Evolutionary conservation across 805 yeast genomes (phyloP), one percentile per base, ranked within the genome.

Genomic region (Yamadazyma phyllophila): DNA sequence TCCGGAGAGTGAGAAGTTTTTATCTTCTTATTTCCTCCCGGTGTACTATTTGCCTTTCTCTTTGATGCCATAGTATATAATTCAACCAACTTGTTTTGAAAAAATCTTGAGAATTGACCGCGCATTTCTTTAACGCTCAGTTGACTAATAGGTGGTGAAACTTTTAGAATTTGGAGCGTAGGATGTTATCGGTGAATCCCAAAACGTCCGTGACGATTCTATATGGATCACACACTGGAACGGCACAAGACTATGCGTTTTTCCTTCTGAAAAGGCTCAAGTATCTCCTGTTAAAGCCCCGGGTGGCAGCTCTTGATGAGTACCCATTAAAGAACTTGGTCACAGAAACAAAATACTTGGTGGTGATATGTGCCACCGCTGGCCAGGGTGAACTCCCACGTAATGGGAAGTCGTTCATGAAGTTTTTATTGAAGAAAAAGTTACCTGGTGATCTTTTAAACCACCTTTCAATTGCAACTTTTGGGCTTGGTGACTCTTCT

Each of bases 331-430:
- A 73, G 52, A 71, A 71, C 45, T 65, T 88, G 41, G 66, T 78
- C 4, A 71, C 80, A 3, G 64, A 67, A 9, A 74, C 81, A 12
- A 56, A 66, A 6, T 63, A 65, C 26, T 68, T 80, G 43, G 69
- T 83, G 16, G 72, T 84, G 0, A 61, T 92, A 2, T 86, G 95
- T 60, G 83, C 97, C 1, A 92, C 99, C 0, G 85, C 96, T 1
- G 98, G 99, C 7, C 97, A 92, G 63, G 99, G 99, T 24, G 96
- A 86, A 50, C 64, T 92, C 29, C 98, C 99, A 0, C 65, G 85
- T 35, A 88, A 88, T 59, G 83, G 85, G 0, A 72, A 73, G 51
- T 80, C 77, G 49, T 79, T 92, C 51, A 86, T 96, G 95, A 74
- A 76, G 52, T 81, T 85, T 50, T 63, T 94, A 54, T 76, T 88